phyloP scores from a whole-genome alignment of 495 filamentous ascomycete species.

The Hypoxylon fuscum region DNA sequence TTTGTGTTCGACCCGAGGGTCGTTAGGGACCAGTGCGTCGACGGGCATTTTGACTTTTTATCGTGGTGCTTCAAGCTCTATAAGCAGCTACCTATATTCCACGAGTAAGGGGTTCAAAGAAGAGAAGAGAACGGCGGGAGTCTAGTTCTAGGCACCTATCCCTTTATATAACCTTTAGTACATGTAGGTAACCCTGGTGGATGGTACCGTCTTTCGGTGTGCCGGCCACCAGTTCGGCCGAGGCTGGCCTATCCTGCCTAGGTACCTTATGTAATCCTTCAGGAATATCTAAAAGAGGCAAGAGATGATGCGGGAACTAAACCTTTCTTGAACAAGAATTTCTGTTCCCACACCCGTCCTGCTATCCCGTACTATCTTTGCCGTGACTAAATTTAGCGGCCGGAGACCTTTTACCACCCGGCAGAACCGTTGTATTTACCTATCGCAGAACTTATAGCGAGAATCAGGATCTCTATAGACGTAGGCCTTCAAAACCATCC shows the following conservation, averaged over 20 bases:
- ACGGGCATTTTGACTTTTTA: conserved; percentile 55
- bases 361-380: neutral
- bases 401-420: too few relatives aligned
- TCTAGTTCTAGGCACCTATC: neutral
- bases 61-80: too few relatives aligned
- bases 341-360: neutral
- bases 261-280: conserved; percentile 8
- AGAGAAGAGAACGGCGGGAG: neutral
- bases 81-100: neutral
- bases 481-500: too few relatives aligned
- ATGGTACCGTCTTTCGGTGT: too few relatives aligned
- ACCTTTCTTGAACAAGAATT: neutral
- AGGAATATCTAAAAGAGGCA: conserved; percentile 17
- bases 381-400: neutral
- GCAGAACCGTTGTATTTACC: too few relatives aligned
- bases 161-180: conserved; percentile 30
- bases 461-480: too few relatives aligned
- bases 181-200: too few relatives aligned
- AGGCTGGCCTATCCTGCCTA: neutral
- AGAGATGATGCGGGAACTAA: conserved; percentile 11
- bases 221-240: conserved; percentile 14
- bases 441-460: too few relatives aligned
- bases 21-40: conserved; percentile 70
- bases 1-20: conserved; percentile 70
- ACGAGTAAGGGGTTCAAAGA: neutral